Conservation (phyloP, 176 grass and related monocot genomes). For the Rhynchospora pubera region DNA sequence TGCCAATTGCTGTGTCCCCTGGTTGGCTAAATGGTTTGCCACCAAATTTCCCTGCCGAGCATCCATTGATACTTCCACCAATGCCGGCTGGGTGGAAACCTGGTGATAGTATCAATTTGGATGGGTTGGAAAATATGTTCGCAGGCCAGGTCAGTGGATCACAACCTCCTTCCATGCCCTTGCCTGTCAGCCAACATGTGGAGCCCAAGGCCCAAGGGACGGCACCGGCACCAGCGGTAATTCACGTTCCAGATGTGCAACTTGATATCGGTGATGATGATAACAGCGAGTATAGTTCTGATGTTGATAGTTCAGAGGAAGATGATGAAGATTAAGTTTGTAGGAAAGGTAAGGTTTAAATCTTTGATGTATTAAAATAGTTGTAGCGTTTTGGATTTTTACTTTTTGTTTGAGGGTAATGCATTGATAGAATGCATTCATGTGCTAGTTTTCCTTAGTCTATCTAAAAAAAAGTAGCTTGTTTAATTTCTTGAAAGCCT, state of each 20-base stretch:
- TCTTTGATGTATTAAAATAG: neutral
- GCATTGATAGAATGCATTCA: neutral
- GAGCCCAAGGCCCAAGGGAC: constrained; percentile 13
- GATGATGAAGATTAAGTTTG: constrained; percentile 82
- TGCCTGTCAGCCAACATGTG: constrained; percentile 2
- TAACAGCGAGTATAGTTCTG: constrained; percentile 88
- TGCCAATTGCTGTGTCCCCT: constrained; percentile 60
- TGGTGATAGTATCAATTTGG: constrained; percentile 64
- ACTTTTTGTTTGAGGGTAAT: neutral
- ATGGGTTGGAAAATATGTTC: constrained; percentile 42
- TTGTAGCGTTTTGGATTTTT: constrained; percentile 4
- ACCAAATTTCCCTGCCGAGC: constrained; percentile 26
- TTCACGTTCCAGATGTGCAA: constrained; percentile 53
- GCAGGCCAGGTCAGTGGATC: constrained; percentile 27
- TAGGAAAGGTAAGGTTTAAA: constrained; percentile 30
- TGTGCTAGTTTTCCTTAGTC: neutral
- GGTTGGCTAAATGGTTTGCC: constrained; percentile 43
- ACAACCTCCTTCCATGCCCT: neutral
- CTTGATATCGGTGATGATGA: constrained; percentile 75
- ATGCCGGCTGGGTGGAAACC: constrained; percentile 92
- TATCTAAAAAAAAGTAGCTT: neutral
- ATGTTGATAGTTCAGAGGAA: constrained; percentile 80
- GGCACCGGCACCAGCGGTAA: constrained; percentile 18
- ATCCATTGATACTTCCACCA: constrained; percentile 23
- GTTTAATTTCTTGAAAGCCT: neutral